These are phyloP conservation scores for Zopfia rhizophila DNA, from an alignment of 2,329 filamentous ascomycete genomes.

Conservation along the genomic window DNA sequence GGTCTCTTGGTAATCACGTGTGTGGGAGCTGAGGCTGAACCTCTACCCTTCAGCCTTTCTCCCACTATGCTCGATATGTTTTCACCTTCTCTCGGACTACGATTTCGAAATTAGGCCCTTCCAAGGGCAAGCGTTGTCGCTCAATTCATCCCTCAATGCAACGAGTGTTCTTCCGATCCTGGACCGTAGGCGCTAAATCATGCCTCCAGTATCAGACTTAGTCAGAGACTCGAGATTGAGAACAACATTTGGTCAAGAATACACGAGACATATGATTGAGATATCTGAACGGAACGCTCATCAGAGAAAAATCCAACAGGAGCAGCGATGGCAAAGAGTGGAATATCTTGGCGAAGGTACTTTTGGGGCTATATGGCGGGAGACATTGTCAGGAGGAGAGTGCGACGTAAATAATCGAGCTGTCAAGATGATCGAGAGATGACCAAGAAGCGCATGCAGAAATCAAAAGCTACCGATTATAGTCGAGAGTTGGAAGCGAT, in stretches of 20 bases:
- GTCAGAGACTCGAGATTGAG: constrained; percentile 17
- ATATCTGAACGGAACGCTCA: neutral
- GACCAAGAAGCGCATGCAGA: neutral
- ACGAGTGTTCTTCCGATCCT: too few relatives aligned
- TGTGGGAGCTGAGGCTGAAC: neutral
- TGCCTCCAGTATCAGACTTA: constrained; percentile 12
- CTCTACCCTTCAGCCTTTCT: neutral
- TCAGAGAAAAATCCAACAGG: constrained; percentile 4
- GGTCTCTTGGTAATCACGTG: too few relatives aligned
- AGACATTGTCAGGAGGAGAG: constrained; percentile 13
- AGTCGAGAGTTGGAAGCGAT: constrained; percentile 34
- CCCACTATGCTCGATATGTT: neutral
- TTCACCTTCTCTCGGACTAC: neutral
- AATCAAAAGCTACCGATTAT: constrained; percentile 16
- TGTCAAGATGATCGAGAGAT: constrained; percentile 29
- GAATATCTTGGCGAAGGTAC: constrained; percentile 15
- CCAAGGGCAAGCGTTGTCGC: too few relatives aligned
- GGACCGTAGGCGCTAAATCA: too few relatives aligned
- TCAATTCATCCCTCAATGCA: too few relatives aligned
- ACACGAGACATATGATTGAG: constrained; percentile 14
- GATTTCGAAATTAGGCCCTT: neutral
- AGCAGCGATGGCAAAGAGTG: constrained; percentile 21
- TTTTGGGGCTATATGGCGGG: constrained; percentile 19
- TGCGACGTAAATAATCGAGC: constrained; percentile 15
- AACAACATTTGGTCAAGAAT: constrained; percentile 1